Percentiles rank a stretch among this genome's conserved stretches.
These are phyloP conservation scores for Quercus alba DNA, from an alignment of 306 rosid species.

Conservation along the genomic window DNA sequence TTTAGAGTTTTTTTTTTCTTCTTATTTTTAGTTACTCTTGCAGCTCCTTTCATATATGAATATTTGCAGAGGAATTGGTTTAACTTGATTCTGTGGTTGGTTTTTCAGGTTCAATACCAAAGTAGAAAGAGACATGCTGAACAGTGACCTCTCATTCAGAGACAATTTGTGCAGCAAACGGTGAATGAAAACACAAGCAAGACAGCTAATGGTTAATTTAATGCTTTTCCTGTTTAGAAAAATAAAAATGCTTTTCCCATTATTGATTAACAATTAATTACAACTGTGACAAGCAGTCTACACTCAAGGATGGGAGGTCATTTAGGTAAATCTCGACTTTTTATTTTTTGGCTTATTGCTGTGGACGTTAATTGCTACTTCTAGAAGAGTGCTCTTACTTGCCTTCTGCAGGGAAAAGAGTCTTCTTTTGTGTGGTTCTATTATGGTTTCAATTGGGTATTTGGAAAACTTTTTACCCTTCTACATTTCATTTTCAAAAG, in stretches of 20 bases:
- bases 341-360: no score
- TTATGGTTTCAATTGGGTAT: no score
- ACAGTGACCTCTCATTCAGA: conserved; percentile 65
- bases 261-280: background rate
- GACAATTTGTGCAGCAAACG: conserved; percentile 66
- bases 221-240: background rate
- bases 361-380: no score
- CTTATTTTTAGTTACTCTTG: background rate
- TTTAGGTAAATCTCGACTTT: no score
- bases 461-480: no score
- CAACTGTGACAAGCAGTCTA: background rate
- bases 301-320: no score
- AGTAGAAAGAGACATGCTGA: conserved; percentile 73
- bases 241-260: background rate
- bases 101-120: conserved; percentile 65
- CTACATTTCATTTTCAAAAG: no score
- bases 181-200: conserved; percentile 43
- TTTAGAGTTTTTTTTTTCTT: background rate
- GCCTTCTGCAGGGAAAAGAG: no score
- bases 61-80: conserved; percentile 1
- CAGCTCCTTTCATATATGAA: background rate
- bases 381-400: no score
- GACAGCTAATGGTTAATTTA: conserved; percentile 50
- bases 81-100: conserved; percentile 7
- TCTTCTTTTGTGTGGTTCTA: no score